phyloP scores from a whole-genome alignment of 2,329 filamentous ascomycete species.

The Cercospora nicotianae region DNA sequence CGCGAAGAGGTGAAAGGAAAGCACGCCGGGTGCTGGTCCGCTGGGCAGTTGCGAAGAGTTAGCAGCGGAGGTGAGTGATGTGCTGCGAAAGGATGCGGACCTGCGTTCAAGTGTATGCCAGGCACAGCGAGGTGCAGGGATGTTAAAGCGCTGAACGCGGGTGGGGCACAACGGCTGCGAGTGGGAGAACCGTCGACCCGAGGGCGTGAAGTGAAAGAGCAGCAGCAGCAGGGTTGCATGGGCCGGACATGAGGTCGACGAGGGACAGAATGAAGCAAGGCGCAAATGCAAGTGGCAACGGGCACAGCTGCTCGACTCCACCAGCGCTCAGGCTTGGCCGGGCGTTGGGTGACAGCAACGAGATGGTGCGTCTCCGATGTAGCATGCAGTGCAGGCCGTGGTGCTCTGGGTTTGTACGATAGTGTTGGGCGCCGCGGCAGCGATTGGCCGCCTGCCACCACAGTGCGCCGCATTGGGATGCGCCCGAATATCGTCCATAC shows the following conservation, averaged over 20 bases:
- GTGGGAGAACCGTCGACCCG: conserved; percentile 22
- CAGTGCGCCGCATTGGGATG: background rate
- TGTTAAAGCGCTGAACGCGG: conserved; percentile 11
- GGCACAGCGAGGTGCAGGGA: conserved; percentile 14
- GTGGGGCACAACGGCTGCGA: conserved; percentile 25
- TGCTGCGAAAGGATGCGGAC: conserved; percentile 9
- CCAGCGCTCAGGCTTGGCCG: background rate
- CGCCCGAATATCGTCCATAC: conserved; percentile 10
- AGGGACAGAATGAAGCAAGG: conserved; percentile 16
- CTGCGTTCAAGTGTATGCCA: conserved; percentile 10
- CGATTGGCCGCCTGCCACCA: conserved; percentile 8
- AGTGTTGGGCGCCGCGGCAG: background rate
- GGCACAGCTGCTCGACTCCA: conserved; percentile 1
- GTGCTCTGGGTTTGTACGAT: conserved; percentile 13
- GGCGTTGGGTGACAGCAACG: conserved; percentile 18
- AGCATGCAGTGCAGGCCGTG: conserved; percentile 1
- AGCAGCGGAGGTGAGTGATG: background rate
- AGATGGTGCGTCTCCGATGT: conserved; percentile 17
- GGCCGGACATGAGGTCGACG: background rate
- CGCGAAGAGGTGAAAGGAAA: conserved; percentile 8
- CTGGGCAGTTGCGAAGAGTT: background rate
- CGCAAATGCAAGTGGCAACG: conserved; percentile 8
- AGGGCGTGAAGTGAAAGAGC: conserved; percentile 1
- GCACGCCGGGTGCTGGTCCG: conserved; percentile 14
- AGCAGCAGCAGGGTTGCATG: conserved; percentile 6